Conservation (phyloP, 306 rosid genomes). For the Quercus alba region DNA sequence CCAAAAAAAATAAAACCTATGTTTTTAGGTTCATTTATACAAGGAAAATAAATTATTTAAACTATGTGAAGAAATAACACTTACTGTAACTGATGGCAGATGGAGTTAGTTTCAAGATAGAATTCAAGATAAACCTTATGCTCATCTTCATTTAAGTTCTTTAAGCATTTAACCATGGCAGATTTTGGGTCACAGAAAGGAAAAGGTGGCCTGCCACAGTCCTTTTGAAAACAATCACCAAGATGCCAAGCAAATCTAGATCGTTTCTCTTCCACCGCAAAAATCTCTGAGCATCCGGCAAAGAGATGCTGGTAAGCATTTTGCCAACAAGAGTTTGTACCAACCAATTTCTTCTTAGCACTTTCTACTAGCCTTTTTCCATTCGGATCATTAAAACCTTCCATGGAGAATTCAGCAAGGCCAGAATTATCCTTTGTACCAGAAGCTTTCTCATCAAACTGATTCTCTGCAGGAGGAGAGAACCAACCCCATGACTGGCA, state of each 20-base stretch:
- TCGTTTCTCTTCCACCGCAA: constrained; percentile 57
- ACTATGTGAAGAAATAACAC: constrained; percentile 19
- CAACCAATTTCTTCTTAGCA: constrained; percentile 50
- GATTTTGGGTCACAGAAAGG: constrained; percentile 60
- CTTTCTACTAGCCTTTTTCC: constrained; percentile 44
- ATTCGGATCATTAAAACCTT: constrained; percentile 48
- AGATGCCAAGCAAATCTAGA: constrained; percentile 88
- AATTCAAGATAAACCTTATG: constrained; percentile 57
- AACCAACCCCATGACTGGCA: constrained; percentile 72
- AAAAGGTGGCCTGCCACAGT: constrained; percentile 63
- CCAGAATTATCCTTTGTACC: constrained; percentile 5
- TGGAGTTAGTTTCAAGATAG: constrained; percentile 81
- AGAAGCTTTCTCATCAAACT: constrained; percentile 9
- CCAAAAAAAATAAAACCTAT: not conserved
- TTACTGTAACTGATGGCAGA: constrained; percentile 84
- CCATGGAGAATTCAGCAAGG: constrained; percentile 54
- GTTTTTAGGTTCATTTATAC: not conserved
- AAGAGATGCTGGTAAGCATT: constrained; percentile 65
- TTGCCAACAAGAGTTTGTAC: constrained; percentile 68
- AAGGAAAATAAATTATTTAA: not conserved
- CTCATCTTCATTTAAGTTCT: constrained; percentile 47
- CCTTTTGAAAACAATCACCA: constrained; percentile 84
- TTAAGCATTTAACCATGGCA: constrained; percentile 48
- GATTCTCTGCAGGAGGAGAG: constrained; percentile 14
- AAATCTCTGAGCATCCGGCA: constrained; percentile 68